Base-by-base conservation (phyloP, 2,329 filamentous ascomycete genomes). In the Chaetomium globosum region DNA sequence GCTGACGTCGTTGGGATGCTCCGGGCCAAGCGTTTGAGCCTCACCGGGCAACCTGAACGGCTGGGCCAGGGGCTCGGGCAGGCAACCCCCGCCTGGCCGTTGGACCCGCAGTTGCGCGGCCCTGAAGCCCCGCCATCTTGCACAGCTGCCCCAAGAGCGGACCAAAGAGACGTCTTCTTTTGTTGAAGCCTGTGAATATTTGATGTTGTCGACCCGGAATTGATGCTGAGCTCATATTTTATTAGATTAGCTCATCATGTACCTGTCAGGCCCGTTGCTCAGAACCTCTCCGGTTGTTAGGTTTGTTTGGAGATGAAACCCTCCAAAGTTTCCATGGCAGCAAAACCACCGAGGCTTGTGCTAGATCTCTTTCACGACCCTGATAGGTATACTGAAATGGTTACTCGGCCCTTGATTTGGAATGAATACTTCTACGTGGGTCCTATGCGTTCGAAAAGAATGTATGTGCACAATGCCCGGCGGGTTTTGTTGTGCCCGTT, bases 1-100 rank as follows among this genome's bases (percentile, higher is more conserved):
- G 60, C 53, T 63, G 64, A 57, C 57, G 64, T 59, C 52, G 54
- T 61, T 65, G 55, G 61, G 28, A 55, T 48, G 26, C 31, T 55
- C 54, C 52, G 33, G 63, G 33, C 63, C 53, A 58, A 58, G 59
- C 31, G 63, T 58, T 52, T 54, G 64, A 62, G 64, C 59, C 64
- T 62, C 39, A 33, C 56, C 26, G 48, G 36, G 48, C 51, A 43
- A 43, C 33, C 51, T 16, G 31, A 19, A 21, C 23, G 39, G 61
- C 54, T 58, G 53, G 52, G 23, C 28, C 23, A 52, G 23, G 48
- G 48, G 52, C n/a, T 54, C 26, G 16, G 51, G 28, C 26, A 56
- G 53, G 53, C 53, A 56, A 33, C 53, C 53, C 53, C 53, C 53
- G 53, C 53, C 33, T 52, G 4, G 52, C 30, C 52, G 16, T 21